Conservation (phyloP, 768 basidiomycete genomes). For the Mycena epipterygia region DNA sequence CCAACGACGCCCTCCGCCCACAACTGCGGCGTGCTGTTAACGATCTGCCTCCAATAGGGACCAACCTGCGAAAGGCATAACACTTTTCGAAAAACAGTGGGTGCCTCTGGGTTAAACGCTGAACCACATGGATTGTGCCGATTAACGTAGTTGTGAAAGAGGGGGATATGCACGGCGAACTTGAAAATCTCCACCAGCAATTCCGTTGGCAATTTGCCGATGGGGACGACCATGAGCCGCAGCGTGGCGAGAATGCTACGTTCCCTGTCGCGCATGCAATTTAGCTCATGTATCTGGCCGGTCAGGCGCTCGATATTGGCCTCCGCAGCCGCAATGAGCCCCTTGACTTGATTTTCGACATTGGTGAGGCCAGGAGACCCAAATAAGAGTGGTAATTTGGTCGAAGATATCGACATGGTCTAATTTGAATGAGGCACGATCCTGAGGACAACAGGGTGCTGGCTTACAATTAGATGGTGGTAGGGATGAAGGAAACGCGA, state of each 20-base stretch:
- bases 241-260: constrained; percentile 6
- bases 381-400: background rate
- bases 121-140: background rate
- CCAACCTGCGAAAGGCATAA: constrained; percentile 19
- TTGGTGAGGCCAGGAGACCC: constrained; percentile 9
- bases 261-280: constrained; percentile 5
- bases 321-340: constrained; percentile 17
- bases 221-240: constrained; percentile 4
- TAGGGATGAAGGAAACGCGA: no score
- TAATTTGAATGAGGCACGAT: no score
- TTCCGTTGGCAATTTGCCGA: constrained; percentile 23
- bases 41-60: constrained; percentile 16
- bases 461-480: no score
- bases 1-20: constrained; percentile 13
- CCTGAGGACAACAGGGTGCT: no score
- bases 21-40: constrained; percentile 1
- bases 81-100: background rate
- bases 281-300: background rate
- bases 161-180: background rate
- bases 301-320: constrained; percentile 26
- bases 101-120: background rate
- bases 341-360: constrained; percentile 21
- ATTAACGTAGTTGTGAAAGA: background rate
- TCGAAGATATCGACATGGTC: background rate
- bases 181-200: constrained; percentile 19